A percentile compares a stretch with the other conserved stretches of the same genome.
Conservation (phyloP, 805 yeast species). For the Lachancea quebecensis region DNA sequence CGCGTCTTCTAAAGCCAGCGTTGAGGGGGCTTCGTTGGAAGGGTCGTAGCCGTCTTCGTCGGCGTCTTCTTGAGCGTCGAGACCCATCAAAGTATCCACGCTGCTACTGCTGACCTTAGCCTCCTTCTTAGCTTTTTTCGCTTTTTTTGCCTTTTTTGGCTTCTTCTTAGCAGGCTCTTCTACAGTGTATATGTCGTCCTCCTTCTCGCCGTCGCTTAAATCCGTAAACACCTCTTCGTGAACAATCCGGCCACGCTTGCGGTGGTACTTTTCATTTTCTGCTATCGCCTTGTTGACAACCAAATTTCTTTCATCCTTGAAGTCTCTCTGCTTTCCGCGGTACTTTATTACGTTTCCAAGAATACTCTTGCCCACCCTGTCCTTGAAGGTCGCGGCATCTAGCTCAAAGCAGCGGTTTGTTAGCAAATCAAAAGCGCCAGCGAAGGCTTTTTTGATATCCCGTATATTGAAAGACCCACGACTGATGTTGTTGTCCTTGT, state of each 20-base stretch:
- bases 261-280: constrained; percentile 29
- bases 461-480: constrained; percentile 77
- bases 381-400: constrained; percentile 56
- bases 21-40: not conserved
- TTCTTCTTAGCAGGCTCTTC: constrained; percentile 14
- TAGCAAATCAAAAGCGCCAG: constrained; percentile 77
- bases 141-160: constrained; percentile 3
- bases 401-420: constrained; percentile 70
- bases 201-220: constrained; percentile 22
- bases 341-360: constrained; percentile 74
- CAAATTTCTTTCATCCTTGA: constrained; percentile 62
- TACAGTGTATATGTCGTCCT: constrained; percentile 12
- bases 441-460: constrained; percentile 76
- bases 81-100: constrained; percentile 6
- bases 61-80: constrained; percentile 8
- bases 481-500: constrained; percentile 73
- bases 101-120: not conserved
- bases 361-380: constrained; percentile 63
- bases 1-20: constrained; percentile 7
- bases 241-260: constrained; percentile 22
- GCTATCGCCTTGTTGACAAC: constrained; percentile 54
- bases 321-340: constrained; percentile 68
- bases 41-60: constrained; percentile 11
- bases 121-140: constrained; percentile 4
- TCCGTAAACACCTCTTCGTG: constrained; percentile 25